Conservation (phyloP, 2,329 filamentous ascomycete genomes). For the Colletotrichum sp. region DNA sequence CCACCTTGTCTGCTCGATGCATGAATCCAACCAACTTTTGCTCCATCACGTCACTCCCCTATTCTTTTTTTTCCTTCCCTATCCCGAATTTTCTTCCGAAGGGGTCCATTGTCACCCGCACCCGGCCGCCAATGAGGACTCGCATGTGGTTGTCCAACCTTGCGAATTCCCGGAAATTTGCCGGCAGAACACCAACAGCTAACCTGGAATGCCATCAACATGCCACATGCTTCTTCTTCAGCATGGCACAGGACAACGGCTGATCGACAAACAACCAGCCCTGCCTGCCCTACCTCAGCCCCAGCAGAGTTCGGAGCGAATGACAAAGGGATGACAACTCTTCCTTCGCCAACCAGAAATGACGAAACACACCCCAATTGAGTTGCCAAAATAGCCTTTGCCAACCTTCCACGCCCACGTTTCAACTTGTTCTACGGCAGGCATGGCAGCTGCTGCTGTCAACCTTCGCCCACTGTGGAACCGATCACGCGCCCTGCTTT, state of each 20-base stretch:
- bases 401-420: not conserved
- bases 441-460: not conserved
- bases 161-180: not conserved
- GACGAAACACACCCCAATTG: not conserved
- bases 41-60: not conserved
- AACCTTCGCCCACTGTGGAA: not conserved
- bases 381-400: constrained; percentile 4
- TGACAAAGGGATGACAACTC: constrained; percentile 9
- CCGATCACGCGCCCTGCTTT: not conserved
- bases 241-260: not conserved
- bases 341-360: not conserved
- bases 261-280: not conserved
- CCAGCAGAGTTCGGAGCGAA: not conserved
- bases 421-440: constrained; percentile 9
- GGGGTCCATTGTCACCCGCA: not conserved
- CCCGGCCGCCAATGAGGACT: not conserved
- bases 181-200: not conserved
- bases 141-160: not conserved
- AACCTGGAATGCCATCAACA: not conserved
- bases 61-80: not conserved
- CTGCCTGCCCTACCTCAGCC: not conserved
- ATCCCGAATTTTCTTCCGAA: not conserved
- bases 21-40: not conserved
- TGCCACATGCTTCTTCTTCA: not conserved
- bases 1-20: not conserved